Evolutionary conservation across 2,329 filamentous ascomycete genomes (phyloP).

Genomic region (Claviceps sp.): DNA sequence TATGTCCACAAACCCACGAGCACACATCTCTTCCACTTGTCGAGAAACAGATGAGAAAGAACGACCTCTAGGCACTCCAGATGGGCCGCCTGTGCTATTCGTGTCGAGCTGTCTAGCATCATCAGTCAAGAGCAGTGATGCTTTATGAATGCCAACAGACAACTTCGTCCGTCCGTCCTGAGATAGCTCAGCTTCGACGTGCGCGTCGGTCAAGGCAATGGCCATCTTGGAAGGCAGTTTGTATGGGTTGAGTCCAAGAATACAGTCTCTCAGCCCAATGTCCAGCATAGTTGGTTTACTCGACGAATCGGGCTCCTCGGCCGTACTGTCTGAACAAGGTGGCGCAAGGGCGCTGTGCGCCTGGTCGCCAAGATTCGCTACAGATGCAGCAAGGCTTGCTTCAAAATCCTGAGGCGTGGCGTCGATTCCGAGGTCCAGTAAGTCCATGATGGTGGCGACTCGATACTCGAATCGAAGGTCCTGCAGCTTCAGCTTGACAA

Average conservation of each 20-base stretch:
- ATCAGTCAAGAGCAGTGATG: slow-evolving; percentile 72
- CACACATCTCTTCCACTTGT: slow-evolving; percentile 43
- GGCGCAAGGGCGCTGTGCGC: slow-evolving; percentile 34
- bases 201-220: slow-evolving; percentile 66
- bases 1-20: slow-evolving; percentile 70
- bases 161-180: slow-evolving; percentile 51
- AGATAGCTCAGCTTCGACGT: slow-evolving; percentile 53
- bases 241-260: slow-evolving; percentile 73
- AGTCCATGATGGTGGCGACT: slow-evolving; percentile 67
- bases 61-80: slow-evolving; percentile 12
- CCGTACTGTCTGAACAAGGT: slow-evolving; percentile 8
- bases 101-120: slow-evolving; percentile 35
- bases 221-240: slow-evolving; percentile 62
- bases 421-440: slow-evolving; percentile 57
- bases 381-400: slow-evolving; percentile 61
- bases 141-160: slow-evolving; percentile 59
- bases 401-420: slow-evolving; percentile 61
- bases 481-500: slow-evolving; percentile 75
- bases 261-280: slow-evolving; percentile 66
- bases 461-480: slow-evolving; percentile 82
- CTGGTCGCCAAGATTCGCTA: slow-evolving; percentile 60
- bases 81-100: slow-evolving; percentile 6
- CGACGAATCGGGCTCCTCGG: slow-evolving; percentile 15
- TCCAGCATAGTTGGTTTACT: slow-evolving; percentile 53
- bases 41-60: slow-evolving; percentile 26